Evolutionary conservation across 1,139 yeast species (phyloP), one percentile per base, ranked within the genome.

Genomic region (Geotrichum candidum): DNA sequence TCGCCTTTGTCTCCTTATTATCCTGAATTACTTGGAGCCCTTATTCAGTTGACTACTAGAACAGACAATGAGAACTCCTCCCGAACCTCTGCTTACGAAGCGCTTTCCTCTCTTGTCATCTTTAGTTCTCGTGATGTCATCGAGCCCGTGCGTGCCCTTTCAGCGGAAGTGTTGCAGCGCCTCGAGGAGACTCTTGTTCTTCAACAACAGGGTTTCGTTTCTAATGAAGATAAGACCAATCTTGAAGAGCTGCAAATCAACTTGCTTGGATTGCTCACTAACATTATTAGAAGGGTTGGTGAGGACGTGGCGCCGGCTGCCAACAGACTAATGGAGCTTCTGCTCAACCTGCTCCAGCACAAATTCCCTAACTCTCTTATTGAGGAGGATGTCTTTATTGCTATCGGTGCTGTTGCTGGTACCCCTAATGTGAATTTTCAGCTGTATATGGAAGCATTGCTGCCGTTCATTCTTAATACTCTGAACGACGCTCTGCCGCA

Each of bases 71-170:
- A 91, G 72, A 82, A 84, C 72, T 86, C 90, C 64, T 83, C 96
- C n/a, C 83, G 99, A 72, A 95, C 98, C 2, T 91, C 97, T 31
- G 96, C 98, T 0, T 94, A 90, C 73, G 97, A 95, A 75, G 96
- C 97, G 0, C 79, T 94, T 68, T 87, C 96, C 1, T 81, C 94
- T 0, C 79, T 92, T 73, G 96, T 92, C 48, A 81, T 85, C 57
- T 87, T 83, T 73, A 82, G 94, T 72, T 85, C 96, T 11, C 80
- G 80, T 58, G 91, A 85, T 70, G 88, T 89, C 58, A 80, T 88
- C 75, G 84, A 83, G 51, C 76, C 85, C 51, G 86, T 92, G 45
- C 85, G 88, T 65, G 79, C 81, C 59, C 83, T 94, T 68, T 95
- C 97, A 3, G 77, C 84, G 11, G 94, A 88, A 69, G 86, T 88